These are phyloP conservation scores for Scutellaria galericulata DNA, from an alignment of 257 asterid species.

Conservation along the genomic window DNA sequence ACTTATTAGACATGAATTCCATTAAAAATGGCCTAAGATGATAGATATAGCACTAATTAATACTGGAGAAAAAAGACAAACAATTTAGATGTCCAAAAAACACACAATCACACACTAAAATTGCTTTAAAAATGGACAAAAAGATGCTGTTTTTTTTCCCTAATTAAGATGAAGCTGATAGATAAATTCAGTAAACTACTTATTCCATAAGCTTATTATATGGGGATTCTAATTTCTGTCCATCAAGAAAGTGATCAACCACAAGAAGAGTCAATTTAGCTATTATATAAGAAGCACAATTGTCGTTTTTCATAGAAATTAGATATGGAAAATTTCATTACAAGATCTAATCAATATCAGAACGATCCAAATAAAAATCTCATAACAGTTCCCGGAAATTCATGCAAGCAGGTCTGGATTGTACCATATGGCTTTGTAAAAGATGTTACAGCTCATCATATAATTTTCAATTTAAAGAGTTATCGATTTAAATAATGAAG, in stretches of 20 bases:
- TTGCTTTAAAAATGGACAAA: conserved; percentile 31
- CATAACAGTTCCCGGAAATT: conserved; percentile 32
- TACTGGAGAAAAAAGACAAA: conserved; percentile 2
- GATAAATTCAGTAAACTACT: conserved; percentile 9
- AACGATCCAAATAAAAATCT: conserved; percentile 13
- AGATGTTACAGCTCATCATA: conserved; percentile 33
- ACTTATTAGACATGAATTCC: too few species aligned
- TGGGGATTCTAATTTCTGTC: conserved; percentile 49
- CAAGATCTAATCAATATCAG: conserved; percentile 5
- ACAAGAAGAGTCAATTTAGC: conserved; percentile 30
- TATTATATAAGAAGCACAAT: conserved; percentile 12
- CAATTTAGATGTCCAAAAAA: conserved; percentile 23
- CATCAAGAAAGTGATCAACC: conserved; percentile 33
- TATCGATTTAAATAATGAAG: too few species aligned
- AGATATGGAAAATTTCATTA: conserved; percentile 2
- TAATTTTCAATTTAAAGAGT: too few species aligned
- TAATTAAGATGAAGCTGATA: conserved; percentile 20
- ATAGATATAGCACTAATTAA: neutral
- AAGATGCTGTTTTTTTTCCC: neutral
- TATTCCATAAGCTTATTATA: conserved; percentile 28
- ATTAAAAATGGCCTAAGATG: neutral
- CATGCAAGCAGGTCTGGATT: conserved; percentile 30
- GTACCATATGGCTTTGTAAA: conserved; percentile 25
- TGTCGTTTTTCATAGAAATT: conserved; percentile 18
- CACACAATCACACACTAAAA: neutral